Evolutionary conservation across 1,139 yeast species (phyloP).

Genomic region (Candida dubliniensis): DNA sequence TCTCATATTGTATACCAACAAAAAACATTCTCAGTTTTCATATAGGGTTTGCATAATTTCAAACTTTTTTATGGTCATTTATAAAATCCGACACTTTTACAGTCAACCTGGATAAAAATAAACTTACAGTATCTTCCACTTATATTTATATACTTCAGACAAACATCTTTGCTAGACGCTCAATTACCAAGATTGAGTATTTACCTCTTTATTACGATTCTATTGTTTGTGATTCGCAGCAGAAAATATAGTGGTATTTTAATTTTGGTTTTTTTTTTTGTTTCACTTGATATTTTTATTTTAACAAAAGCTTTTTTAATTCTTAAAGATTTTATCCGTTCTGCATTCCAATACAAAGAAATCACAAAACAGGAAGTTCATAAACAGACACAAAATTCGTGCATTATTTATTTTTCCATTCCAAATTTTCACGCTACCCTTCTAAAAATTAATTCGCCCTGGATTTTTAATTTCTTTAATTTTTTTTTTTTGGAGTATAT

Average conservation of each 20-base stretch:
- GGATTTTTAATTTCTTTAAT: not conserved
- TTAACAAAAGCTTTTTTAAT: not conserved
- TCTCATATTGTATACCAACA: no score
- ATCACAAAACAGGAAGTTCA: not conserved
- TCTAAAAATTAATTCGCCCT: slow-evolving; percentile 1
- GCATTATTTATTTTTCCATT: not conserved
- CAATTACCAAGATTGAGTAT: no score
- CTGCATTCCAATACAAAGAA: not conserved
- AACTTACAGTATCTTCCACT: no score
- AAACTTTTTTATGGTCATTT: no score
- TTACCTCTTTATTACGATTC: no score
- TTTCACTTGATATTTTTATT: not conserved
- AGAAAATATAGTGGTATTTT: not conserved
- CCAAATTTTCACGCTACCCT: slow-evolving; percentile 5
- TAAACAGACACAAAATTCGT: not conserved
- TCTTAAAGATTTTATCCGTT: not conserved
- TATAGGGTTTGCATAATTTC: no score
- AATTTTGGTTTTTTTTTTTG: not conserved
- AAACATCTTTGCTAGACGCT: no score
- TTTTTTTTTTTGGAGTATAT: not conserved
- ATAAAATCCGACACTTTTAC: no score
- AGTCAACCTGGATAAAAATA: no score
- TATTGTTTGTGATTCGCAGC: no score
- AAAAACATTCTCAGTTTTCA: no score
- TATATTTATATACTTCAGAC: no score